Percentiles rank a stretch among this genome's conserved stretches.
Conservation (phyloP, 2,329 filamentous ascomycete species). For the Fusarium cicatricum region DNA sequence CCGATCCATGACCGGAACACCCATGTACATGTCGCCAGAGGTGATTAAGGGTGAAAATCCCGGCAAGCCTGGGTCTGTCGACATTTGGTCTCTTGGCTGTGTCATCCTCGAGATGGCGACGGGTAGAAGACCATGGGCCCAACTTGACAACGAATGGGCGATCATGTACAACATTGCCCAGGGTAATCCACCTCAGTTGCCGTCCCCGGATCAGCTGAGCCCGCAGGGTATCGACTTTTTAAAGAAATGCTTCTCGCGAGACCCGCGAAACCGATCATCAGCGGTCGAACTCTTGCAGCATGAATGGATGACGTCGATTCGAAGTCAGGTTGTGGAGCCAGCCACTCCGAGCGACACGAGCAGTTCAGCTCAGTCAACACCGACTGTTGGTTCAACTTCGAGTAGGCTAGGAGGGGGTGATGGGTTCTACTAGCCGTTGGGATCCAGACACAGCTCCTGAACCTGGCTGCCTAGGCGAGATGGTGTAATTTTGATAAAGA, state of each 20-base stretch:
- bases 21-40: constrained; percentile 99
- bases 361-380: constrained; percentile 51
- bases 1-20: constrained; percentile 95
- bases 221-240: constrained; percentile 88
- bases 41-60: constrained; percentile 90
- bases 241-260: constrained; percentile 83
- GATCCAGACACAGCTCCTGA: constrained; percentile 1
- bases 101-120: constrained; percentile 98
- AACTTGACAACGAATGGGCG: constrained; percentile 97
- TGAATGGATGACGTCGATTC: constrained; percentile 82
- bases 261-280: constrained; percentile 79
- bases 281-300: constrained; percentile 92
- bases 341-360: constrained; percentile 67
- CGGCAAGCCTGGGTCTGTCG: constrained; percentile 84
- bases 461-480: neutral
- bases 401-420: constrained; percentile 44
- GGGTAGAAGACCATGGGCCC: constrained; percentile 91
- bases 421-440: constrained; percentile 42
- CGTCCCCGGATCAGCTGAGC: constrained; percentile 83
- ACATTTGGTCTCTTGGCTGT: constrained; percentile 96
- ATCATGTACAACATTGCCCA: constrained; percentile 99
- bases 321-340: constrained; percentile 71
- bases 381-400: constrained; percentile 42
- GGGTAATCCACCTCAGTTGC: constrained; percentile 89
- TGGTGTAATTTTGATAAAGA: constrained; percentile 7